Evolutionary conservation across 495 filamentous ascomycete genomes (phyloP), one percentile per base, ranked within the genome.

Genomic region (Penicillium coprophilum): DNA sequence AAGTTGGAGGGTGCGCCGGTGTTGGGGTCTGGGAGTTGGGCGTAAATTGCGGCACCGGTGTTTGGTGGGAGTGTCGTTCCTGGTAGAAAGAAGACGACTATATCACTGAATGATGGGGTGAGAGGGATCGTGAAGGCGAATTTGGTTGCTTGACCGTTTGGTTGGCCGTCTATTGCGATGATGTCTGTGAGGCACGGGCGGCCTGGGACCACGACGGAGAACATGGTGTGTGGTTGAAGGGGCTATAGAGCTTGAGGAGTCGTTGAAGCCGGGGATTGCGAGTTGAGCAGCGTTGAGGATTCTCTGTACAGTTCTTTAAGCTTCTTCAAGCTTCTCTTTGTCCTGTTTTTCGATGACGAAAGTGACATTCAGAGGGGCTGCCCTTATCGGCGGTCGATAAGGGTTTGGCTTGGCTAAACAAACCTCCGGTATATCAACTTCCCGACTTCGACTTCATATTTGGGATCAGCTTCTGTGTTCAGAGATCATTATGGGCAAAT

Each of bases 1-100:
- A 94, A 94, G 8, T 84, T 77, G 6, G 80, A 50, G 43, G 65
- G 63, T 71, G 65, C 38, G 44, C 50, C 71, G 55, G 44, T 61
- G 61, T 46, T 56, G 34, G 52, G 67, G 50, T 74, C 71, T 1
- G 88, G 83, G 40, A 88, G 77, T 57, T 91, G 83, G 38, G 95
- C 77, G 74, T 96, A 97, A 55, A 98, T 91, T 19, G 90, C 90
- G 8, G 92, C 94, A 3, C 89, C 91, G 41, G 89, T 89, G 61
- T 83, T 82, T 4, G 78, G 78, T 0, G 92, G 92, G 0, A 98
- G 81, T 28, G 78, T 69, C 8, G 84, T 80, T 46, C 88, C 89
- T 2, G 94, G 94, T 7, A 96, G 85, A 38, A 97, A 76, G 78
- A 99, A 97, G 59, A 96, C 84, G 58, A 90, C 87, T 51, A 99